Evolutionary conservation across 257 asterid species (phyloP).

Genomic region (Gentiana macrophylla): DNA sequence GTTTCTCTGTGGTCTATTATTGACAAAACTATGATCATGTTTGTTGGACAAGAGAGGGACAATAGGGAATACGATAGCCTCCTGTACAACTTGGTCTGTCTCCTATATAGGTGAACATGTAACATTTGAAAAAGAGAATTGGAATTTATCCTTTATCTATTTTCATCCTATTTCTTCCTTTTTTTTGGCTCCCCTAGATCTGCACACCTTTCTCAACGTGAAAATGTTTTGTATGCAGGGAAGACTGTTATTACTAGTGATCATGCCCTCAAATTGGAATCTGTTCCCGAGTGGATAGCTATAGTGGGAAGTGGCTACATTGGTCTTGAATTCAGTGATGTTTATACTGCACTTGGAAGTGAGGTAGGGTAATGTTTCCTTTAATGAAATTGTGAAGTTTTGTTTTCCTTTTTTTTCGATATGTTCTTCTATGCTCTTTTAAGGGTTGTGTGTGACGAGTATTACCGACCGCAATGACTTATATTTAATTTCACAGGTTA

Average conservation of each 20-base stretch:
- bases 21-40: neutral
- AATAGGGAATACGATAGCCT: too few relatives aligned
- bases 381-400: neutral
- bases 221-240: conserved; percentile 34
- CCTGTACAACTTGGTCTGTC: too few relatives aligned
- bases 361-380: conserved; percentile 41
- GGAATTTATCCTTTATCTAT: neutral
- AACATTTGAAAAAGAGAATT: neutral
- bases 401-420: neutral
- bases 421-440: neutral
- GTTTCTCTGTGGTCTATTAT: too few relatives aligned
- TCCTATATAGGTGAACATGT: neutral
- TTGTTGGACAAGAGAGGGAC: neutral
- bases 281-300: conserved; percentile 92
- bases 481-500: conserved; percentile 46
- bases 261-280: conserved; percentile 89
- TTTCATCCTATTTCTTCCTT: neutral
- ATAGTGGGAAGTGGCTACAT: conserved; percentile 96
- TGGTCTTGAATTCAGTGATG: conserved; percentile 97
- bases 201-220: neutral
- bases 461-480: conserved; percentile 15
- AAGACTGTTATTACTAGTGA: conserved; percentile 92
- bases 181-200: neutral
- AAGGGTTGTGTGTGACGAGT: neutral
- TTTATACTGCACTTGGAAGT: conserved; percentile 95